A percentile compares a stretch with the other conserved stretches of the same genome.
These are phyloP conservation scores for Lunularia cruciata DNA, from an alignment of 225 moss, liverwort and hornwort genomes.

Conservation along the genomic window DNA sequence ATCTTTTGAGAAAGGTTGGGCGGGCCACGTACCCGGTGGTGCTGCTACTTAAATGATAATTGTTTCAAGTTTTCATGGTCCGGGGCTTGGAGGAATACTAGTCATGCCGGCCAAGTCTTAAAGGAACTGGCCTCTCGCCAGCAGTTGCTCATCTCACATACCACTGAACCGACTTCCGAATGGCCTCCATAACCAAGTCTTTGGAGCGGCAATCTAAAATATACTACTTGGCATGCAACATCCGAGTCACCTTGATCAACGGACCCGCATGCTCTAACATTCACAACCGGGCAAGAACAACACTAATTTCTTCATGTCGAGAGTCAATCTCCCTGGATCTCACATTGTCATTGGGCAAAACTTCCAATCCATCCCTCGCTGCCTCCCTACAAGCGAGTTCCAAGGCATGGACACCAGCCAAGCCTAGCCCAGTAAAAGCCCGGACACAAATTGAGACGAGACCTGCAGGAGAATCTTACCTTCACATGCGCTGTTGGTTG, in stretches of 20 bases:
- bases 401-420: background rate
- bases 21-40: background rate
- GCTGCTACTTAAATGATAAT: background rate
- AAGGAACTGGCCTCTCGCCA: too few species aligned
- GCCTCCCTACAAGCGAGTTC: background rate
- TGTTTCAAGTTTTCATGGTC: background rate
- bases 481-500: constrained; percentile 11
- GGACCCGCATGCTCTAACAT: background rate
- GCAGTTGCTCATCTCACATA: background rate
- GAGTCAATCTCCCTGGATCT: background rate
- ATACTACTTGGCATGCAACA: background rate
- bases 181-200: background rate
- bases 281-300: background rate
- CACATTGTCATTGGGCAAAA: background rate
- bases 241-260: background rate
- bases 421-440: background rate
- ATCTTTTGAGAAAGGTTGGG: too few species aligned
- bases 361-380: background rate
- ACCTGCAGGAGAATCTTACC: constrained; percentile 16
- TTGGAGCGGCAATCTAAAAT: background rate
- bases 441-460: background rate
- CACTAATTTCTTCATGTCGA: background rate
- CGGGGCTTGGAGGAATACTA: background rate
- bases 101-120: too few species aligned
- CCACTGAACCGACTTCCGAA: background rate